Base-by-base conservation (phyloP, 2,329 filamentous ascomycete species). In the Acrodontium crateriforme region DNA sequence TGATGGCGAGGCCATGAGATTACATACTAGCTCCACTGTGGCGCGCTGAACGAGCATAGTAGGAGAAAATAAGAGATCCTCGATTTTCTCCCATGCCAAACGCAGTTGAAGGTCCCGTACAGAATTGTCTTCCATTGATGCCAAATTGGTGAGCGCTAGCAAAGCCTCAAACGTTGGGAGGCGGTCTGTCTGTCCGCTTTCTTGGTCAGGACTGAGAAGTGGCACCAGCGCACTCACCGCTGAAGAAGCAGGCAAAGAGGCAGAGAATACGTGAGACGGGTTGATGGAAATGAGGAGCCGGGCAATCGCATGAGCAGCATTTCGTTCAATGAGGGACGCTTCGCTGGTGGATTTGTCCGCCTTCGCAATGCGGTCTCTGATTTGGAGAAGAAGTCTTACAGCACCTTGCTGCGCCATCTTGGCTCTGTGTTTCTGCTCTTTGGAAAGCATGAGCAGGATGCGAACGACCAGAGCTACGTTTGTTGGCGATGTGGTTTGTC, bases 351-450 rank as follows among this genome's bases (percentile, higher is more conserved):
- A 56, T 25, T 53, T 54, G 17, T 51, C 52, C 2, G 62, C 58
- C 16, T 69, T 62, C 2, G 69, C 62, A 3, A 82, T 63, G n/a
- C 63, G 60, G 9, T 67, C 63, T 66, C 74, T 74, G 30, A 76
- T 69, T 9, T 76, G 69, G 15, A 95, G 67, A 13, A 95, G 66
- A 2, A 94, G 68, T 43, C 79, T 89, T 11, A 94, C 71, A 2
- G 81, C 83, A n/a, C 89, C 89, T 62, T 95, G 85, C 48, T 95
- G 89, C 3, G 84, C 81, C 38, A 98, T 73, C 26, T 71, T 67
- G 1, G 83, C 80, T 8, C 89, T 74, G 31, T 83, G 65, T 30
- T 72, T 72, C 20, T 74, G 64, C n/a, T 74, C 75, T 44, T 76
- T 74, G 11, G 83, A 76, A 4, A 98, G 61, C 0, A 82, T 73